These are phyloP conservation scores for Pezizomycotina sp. DNA, from an alignment of 2,329 filamentous ascomycete genomes.

Conservation along the genomic window DNA sequence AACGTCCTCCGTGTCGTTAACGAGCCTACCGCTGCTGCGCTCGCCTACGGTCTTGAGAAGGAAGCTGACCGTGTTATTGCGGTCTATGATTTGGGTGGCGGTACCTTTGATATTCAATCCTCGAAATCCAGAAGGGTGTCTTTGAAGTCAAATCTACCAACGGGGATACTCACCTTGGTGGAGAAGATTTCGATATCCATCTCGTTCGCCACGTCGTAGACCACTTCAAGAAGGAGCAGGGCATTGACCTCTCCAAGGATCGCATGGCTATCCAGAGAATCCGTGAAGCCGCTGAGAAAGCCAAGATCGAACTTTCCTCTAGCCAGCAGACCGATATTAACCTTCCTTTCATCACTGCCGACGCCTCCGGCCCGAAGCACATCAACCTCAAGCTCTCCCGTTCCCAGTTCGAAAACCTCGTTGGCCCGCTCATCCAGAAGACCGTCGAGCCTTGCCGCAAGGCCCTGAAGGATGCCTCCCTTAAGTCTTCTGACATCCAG, in stretches of 20 bases:
- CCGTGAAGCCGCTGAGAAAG: constrained; percentile 95
- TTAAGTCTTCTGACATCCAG: constrained; percentile 85
- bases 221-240: constrained; percentile 92
- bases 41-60: constrained; percentile 94
- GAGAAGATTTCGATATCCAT: constrained; percentile 93
- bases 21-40: constrained; percentile 88
- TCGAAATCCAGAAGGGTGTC: constrained; percentile 93
- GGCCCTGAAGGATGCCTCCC: constrained; percentile 86
- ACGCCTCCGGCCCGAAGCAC: constrained; percentile 90
- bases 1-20: constrained; percentile 97
- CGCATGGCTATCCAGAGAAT: constrained; percentile 99
- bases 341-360: constrained; percentile 95
- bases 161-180: constrained; percentile 94
- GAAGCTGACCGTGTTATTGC: constrained; percentile 76
- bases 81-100: constrained; percentile 95
- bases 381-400: constrained; percentile 92
- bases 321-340: constrained; percentile 94
- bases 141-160: constrained; percentile 99
- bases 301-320: constrained; percentile 96
- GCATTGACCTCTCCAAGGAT: constrained; percentile 75
- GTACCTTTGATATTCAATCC: constrained; percentile 98
- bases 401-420: constrained; percentile 80
- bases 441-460: constrained; percentile 90
- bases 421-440: constrained; percentile 70
- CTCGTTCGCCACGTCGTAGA: constrained; percentile 85